phyloP scores from a whole-genome alignment of 2,329 filamentous ascomycete species.

The Aspergillus felis region DNA sequence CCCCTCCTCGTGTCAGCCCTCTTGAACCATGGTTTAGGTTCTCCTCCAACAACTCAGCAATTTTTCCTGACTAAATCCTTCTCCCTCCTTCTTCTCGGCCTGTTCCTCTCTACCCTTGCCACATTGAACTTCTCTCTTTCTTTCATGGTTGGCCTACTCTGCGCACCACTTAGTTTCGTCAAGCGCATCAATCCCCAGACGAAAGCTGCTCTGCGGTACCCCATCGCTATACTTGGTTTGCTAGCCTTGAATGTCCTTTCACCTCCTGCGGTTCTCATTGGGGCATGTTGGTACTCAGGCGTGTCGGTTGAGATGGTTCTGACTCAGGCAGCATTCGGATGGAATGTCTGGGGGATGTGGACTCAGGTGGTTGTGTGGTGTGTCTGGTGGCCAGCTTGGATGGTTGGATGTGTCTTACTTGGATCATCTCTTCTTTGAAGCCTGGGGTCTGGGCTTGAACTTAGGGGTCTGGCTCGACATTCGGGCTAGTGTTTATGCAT shows the following conservation, averaged over 20 bases:
- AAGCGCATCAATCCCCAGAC: slow-evolving; percentile 24
- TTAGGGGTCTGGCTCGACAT: background rate
- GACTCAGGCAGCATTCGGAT: slow-evolving; percentile 73
- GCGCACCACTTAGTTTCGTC: slow-evolving; percentile 73
- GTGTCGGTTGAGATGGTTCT: slow-evolving; percentile 57
- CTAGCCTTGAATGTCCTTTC: slow-evolving; percentile 57
- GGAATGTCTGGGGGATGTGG: slow-evolving; percentile 86
- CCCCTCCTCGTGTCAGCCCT: slow-evolving; percentile 55
- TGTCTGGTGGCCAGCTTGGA: slow-evolving; percentile 93
- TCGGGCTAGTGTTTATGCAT: background rate
- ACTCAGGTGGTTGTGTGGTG: slow-evolving; percentile 89
- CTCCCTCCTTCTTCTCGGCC: slow-evolving; percentile 85
- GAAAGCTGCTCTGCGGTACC: slow-evolving; percentile 18
- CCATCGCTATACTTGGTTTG: slow-evolving; percentile 39
- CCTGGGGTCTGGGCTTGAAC: background rate
- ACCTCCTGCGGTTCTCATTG: slow-evolving; percentile 55
- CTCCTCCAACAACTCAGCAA: slow-evolving; percentile 61
- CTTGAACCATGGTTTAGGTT: slow-evolving; percentile 46
- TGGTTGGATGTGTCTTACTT: slow-evolving; percentile 51
- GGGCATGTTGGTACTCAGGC: slow-evolving; percentile 46
- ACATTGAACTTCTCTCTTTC: slow-evolving; percentile 94
- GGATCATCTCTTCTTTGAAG: slow-evolving; percentile 31
- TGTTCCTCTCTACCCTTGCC: slow-evolving; percentile 86
- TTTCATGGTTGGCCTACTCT: slow-evolving; percentile 76
- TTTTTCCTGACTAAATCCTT: slow-evolving; percentile 81